Evolutionary conservation across 768 basidiomycete species (phyloP).

Genomic region (Kondoa subrosea): DNA sequence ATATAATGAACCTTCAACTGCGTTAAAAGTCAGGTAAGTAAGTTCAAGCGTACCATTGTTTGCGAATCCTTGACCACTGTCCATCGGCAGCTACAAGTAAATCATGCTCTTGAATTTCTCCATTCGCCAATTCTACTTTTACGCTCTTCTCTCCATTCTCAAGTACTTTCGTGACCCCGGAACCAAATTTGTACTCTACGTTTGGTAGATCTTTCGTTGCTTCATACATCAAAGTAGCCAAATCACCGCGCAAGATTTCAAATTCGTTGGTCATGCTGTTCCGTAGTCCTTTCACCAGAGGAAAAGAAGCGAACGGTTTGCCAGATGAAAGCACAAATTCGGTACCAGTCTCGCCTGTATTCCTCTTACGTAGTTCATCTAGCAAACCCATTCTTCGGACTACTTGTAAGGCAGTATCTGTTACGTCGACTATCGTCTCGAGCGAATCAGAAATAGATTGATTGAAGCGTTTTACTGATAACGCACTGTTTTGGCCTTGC

Average conservation of each 20-base stretch:
- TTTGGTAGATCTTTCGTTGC: constrained; percentile 18
- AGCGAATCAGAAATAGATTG: no score
- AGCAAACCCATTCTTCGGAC: constrained; percentile 25
- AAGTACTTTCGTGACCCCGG: constrained; percentile 19
- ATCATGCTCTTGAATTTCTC: constrained; percentile 22
- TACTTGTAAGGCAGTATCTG: constrained; percentile 21
- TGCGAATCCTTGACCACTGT: constrained; percentile 19
- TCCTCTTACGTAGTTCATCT: constrained; percentile 9
- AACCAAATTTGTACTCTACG: constrained; percentile 22
- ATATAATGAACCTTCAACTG: neutral
- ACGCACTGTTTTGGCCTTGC: constrained; percentile 24
- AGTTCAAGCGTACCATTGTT: neutral
- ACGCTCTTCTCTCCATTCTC: constrained; percentile 20
- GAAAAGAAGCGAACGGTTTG: constrained; percentile 17
- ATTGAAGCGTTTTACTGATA: neutral
- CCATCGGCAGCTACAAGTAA: constrained; percentile 28
- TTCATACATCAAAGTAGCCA: constrained; percentile 24
- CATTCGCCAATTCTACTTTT: constrained; percentile 24
- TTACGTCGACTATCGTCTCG: constrained; percentile 27
- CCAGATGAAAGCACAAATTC: constrained; percentile 22
- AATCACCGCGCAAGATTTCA: constrained; percentile 29
- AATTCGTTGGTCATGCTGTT: constrained; percentile 23
- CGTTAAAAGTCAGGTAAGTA: neutral
- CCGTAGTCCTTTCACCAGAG: constrained; percentile 9
- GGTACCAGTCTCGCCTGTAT: constrained; percentile 25